Conservation (phyloP, 1,284 basidiomycete genomes). For the Pseudozyma sp. region DNA sequence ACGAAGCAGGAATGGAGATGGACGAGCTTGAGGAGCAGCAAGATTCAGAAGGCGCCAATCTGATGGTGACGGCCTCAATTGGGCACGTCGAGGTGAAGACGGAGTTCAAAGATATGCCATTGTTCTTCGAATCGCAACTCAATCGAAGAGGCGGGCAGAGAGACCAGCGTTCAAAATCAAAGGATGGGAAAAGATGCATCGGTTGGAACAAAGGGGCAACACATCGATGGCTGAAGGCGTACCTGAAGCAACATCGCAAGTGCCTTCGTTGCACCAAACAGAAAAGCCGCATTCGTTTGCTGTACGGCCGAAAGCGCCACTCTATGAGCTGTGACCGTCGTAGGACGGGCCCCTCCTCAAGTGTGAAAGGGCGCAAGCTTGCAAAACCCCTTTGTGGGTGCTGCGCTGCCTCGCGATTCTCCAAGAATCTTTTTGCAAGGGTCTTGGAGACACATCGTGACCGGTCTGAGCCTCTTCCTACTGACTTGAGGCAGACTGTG, state of each 20-base stretch:
- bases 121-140: too few relatives aligned
- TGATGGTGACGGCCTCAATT: too few relatives aligned
- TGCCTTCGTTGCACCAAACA: background rate
- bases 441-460: constrained; percentile 2
- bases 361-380: background rate
- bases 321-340: constrained; percentile 5
- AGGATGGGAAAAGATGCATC: background rate
- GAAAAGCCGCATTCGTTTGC: constrained; percentile 1
- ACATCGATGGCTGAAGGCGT: background rate
- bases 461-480: background rate
- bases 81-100: too few relatives aligned
- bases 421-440: constrained; percentile 6
- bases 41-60: too few relatives aligned
- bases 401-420: background rate
- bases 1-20: too few relatives aligned
- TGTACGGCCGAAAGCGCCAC: constrained; percentile 13
- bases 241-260: background rate
- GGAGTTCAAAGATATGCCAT: too few relatives aligned
- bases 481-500: background rate
- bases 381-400: background rate
- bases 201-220: background rate
- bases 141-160: too few relatives aligned
- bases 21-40: too few relatives aligned
- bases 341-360: background rate
- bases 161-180: too few relatives aligned